These are phyloP conservation scores for Colletotrichum endophyticum DNA, from an alignment of 2,329 filamentous ascomycete genomes.

Conservation along the genomic window DNA sequence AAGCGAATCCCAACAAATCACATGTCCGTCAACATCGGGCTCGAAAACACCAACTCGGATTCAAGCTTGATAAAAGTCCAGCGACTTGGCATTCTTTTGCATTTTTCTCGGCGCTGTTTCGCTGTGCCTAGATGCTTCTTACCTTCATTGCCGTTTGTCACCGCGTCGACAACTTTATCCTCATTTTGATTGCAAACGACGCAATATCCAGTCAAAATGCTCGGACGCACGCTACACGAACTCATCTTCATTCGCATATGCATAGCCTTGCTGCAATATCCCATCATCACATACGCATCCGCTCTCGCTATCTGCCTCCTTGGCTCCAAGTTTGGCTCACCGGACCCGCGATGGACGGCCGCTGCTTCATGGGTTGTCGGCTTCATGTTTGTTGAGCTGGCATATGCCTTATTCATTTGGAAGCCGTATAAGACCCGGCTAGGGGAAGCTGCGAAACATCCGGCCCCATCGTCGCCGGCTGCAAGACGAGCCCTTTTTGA, in stretches of 20 bases:
- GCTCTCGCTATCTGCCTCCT: constrained; percentile 28
- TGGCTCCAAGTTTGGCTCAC: constrained; percentile 17
- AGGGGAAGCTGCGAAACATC: constrained; percentile 42
- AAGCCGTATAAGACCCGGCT: constrained; percentile 45
- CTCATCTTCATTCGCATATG: constrained; percentile 46
- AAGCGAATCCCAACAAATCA: not conserved
- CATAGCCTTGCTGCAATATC: constrained; percentile 53
- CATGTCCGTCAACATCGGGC: not conserved
- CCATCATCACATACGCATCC: constrained; percentile 48
- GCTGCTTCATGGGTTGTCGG: not conserved
- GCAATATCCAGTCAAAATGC: not conserved
- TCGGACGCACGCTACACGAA: constrained; percentile 16
- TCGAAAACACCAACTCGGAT: not conserved
- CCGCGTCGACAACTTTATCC: not conserved
- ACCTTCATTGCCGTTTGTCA: not conserved
- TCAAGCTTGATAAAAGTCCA: not conserved
- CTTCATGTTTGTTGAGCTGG: constrained; percentile 38
- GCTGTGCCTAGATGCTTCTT: not conserved
- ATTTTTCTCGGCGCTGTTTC: not conserved
- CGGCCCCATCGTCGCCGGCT: constrained; percentile 43
- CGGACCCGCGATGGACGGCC: constrained; percentile 29
- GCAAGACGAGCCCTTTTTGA: constrained; percentile 62
- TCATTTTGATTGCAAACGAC: not conserved
- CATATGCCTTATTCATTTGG: constrained; percentile 49
- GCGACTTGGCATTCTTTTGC: not conserved